Evolutionary conservation across 1,284 basidiomycete genomes (phyloP).

Genomic region (Boletus semigastroideus): DNA sequence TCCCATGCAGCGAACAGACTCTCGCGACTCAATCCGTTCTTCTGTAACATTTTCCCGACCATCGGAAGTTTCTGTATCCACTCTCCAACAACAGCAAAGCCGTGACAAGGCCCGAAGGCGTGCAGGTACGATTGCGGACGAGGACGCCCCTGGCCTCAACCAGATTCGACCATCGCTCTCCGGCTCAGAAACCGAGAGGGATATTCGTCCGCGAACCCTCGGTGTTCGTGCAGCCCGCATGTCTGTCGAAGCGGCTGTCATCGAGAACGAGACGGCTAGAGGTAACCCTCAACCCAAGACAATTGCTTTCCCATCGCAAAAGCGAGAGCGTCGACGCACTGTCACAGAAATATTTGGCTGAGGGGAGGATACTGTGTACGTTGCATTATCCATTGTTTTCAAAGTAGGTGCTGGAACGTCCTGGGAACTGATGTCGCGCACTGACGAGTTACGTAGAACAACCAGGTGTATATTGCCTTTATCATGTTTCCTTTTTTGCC

Average conservation of each 20-base stretch:
- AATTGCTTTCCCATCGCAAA: constrained; percentile 35
- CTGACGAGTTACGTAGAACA: constrained; percentile 17
- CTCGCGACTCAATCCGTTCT: constrained; percentile 43
- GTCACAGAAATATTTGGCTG: constrained; percentile 48
- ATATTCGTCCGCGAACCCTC: constrained; percentile 43
- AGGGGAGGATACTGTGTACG: constrained; percentile 11
- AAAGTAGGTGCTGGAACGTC: constrained; percentile 18
- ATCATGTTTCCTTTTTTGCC: constrained; percentile 9
- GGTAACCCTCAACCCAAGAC: constrained; percentile 34
- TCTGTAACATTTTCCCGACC: constrained; percentile 63
- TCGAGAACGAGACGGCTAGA: constrained; percentile 35
- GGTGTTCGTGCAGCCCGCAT: constrained; percentile 40
- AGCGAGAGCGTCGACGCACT: constrained; percentile 46
- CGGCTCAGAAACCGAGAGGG: constrained; percentile 56
- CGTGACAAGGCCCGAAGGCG: constrained; percentile 41
- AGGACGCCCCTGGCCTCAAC: constrained; percentile 25
- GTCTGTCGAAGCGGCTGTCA: constrained; percentile 42
- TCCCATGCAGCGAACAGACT: constrained; percentile 45
- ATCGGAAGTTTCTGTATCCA: constrained; percentile 52
- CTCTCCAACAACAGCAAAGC: constrained; percentile 53
- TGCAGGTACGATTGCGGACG: constrained; percentile 33
- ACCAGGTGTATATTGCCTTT: constrained; percentile 28
- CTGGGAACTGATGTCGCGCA: neutral
- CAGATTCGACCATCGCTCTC: constrained; percentile 38
- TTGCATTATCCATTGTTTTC: constrained; percentile 10